These are phyloP conservation scores for Backusella mclennaniae DNA, from an alignment of 192 early-diverging fungal species.

Conservation along the genomic window DNA sequence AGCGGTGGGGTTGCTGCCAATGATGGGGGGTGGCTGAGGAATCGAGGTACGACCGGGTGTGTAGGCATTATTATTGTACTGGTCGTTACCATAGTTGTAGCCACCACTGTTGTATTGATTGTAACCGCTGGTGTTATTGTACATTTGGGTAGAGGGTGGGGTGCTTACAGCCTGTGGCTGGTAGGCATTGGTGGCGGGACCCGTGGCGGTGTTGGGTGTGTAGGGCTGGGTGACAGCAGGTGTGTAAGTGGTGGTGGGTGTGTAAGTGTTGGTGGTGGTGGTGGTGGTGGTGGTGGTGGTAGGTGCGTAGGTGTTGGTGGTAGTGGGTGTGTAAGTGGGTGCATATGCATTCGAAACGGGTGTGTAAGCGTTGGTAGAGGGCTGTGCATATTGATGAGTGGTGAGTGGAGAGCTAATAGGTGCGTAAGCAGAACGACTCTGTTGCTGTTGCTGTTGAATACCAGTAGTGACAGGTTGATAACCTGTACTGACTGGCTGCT, in stretches of 20 bases:
- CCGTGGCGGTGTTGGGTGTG: neutral
- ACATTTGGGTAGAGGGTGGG: neutral
- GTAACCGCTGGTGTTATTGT: neutral
- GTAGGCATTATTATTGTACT: neutral
- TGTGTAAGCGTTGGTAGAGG: slow-evolving; percentile 19
- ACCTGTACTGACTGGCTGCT: neutral
- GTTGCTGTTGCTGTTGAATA: neutral
- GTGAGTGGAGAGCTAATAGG: slow-evolving; percentile 10
- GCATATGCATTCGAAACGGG: neutral
- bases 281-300: neutral
- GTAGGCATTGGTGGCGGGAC: slow-evolving; percentile 3
- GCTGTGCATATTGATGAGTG: slow-evolving; percentile 38
- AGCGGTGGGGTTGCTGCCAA: slow-evolving; percentile 5
- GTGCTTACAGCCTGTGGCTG: slow-evolving; percentile 12
- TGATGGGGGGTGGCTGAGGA: slow-evolving; percentile 21
- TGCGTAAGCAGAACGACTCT: neutral
- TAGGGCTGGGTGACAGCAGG: slow-evolving; percentile 26
- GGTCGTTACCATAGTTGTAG: neutral
- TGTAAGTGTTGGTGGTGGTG: slow-evolving; percentile 9
- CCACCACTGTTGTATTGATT: neutral
- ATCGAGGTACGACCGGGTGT: neutral
- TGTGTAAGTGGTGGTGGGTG: slow-evolving; percentile 20
- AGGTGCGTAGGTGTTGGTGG: slow-evolving; percentile 15
- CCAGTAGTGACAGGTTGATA: neutral
- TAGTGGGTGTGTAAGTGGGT: slow-evolving; percentile 25